These are phyloP conservation scores for Geranium brycei DNA, from an alignment of 345 rosid genomes.

Conservation along the genomic window DNA sequence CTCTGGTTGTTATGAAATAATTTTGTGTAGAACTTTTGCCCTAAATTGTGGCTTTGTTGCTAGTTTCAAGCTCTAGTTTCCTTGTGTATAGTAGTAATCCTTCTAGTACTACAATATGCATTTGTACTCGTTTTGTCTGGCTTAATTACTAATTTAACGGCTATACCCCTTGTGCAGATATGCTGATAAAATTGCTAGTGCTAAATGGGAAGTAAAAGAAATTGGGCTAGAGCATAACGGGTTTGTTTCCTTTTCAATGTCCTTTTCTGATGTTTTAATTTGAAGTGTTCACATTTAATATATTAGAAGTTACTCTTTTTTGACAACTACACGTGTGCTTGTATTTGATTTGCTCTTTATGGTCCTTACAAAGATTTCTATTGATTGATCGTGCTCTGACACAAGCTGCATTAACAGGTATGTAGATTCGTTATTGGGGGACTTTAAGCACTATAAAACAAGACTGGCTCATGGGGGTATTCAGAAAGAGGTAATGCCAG, in stretches of 20 bases:
- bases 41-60: too few species aligned
- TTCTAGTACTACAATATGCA: too few species aligned
- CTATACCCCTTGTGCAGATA: conserved; percentile 36
- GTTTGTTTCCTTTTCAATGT: conserved; percentile 27
- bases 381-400: background rate
- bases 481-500: conserved; percentile 55
- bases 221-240: conserved; percentile 97
- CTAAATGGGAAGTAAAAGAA: conserved; percentile 96
- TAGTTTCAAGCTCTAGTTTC: too few species aligned
- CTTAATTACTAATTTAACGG: background rate
- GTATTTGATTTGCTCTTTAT: background rate
- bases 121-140: background rate
- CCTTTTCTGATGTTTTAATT: conserved; percentile 9
- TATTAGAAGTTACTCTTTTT: background rate
- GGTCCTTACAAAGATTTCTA: background rate
- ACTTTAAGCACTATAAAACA: conserved; percentile 84
- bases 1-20: too few species aligned
- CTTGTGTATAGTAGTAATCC: background rate
- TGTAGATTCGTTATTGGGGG: conserved; percentile 90
- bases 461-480: conserved; percentile 91
- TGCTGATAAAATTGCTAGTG: conserved; percentile 76
- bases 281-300: background rate
- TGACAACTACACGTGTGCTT: background rate
- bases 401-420: conserved; percentile 33
- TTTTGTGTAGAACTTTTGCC: too few species aligned